A percentile compares a stretch with the other conserved stretches of the same genome.
Conservation (phyloP, 1,284 basidiomycete genomes). For the Earliella scabrosa region DNA sequence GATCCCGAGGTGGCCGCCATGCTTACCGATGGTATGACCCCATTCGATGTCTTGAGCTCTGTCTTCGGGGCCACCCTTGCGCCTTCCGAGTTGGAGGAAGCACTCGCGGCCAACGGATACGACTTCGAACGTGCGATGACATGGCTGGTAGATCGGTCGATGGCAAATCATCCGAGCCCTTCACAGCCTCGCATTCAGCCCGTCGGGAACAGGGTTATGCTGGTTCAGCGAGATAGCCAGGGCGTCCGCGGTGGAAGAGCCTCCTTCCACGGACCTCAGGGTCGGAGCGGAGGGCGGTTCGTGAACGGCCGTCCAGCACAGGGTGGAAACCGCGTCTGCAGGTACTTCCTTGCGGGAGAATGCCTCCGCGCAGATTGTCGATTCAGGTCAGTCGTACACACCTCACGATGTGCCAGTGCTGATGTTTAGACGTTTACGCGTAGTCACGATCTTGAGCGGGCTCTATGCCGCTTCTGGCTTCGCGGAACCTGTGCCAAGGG, state of each 20-base stretch:
- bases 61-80: conserved; percentile 91
- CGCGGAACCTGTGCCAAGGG: conserved; percentile 95
- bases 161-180: conserved; percentile 48
- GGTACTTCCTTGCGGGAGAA: conserved; percentile 97
- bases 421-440: too few species aligned
- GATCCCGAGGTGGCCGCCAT: conserved; percentile 60
- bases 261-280: conserved; percentile 39
- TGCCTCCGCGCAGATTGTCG: conserved; percentile 96
- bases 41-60: conserved; percentile 93
- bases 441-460: conserved; percentile 90
- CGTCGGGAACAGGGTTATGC: conserved; percentile 64
- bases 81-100: conserved; percentile 91
- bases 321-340: conserved; percentile 81
- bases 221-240: conserved; percentile 58
- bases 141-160: conserved; percentile 81
- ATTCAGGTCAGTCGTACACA: conserved; percentile 86
- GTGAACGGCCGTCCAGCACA: conserved; percentile 61
- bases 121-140: conserved; percentile 96
- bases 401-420: too few species aligned
- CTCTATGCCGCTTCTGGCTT: conserved; percentile 97
- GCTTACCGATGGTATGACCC: conserved; percentile 91
- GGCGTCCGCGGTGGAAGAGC: conserved; percentile 51
- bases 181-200: conserved; percentile 57
- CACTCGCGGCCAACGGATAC: conserved; percentile 84
- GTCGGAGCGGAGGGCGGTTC: conserved; percentile 55